These are phyloP conservation scores for Thuja plicata DNA, from an alignment of 83 land plant genomes.

Conservation along the genomic window DNA sequence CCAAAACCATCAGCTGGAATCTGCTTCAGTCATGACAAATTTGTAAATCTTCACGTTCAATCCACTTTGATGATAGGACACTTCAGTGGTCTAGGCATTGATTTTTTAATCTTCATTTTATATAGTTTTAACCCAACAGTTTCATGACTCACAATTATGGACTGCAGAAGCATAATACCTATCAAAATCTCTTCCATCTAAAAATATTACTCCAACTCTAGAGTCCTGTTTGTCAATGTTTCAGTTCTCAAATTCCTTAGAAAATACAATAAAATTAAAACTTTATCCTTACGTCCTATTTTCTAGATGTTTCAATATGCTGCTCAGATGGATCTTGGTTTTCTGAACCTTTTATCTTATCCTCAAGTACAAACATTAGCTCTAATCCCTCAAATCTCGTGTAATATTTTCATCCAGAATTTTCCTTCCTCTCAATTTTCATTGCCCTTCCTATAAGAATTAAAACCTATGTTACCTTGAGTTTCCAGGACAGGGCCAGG, in stretches of 20 bases:
- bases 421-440: background rate
- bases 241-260: background rate
- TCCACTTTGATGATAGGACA: too few species aligned
- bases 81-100: too few species aligned
- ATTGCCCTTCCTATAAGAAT: background rate
- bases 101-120: too few species aligned
- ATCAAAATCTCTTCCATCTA: background rate
- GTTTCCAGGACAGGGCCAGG: too few species aligned
- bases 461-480: too few species aligned
- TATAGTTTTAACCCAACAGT: too few species aligned
- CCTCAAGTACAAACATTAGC: background rate
- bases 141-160: too few species aligned
- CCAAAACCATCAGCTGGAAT: too few species aligned
- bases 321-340: background rate
- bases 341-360: background rate
- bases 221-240: background rate
- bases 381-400: background rate
- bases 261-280: too few species aligned
- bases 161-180: too few species aligned
- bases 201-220: background rate
- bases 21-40: too few species aligned
- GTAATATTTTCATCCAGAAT: background rate
- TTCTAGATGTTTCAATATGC: background rate
- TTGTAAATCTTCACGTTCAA: too few species aligned
- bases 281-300: background rate